Evolutionary conservation across 2,329 filamentous ascomycete species (phyloP).

Genomic region (Botrytis galanthina): DNA sequence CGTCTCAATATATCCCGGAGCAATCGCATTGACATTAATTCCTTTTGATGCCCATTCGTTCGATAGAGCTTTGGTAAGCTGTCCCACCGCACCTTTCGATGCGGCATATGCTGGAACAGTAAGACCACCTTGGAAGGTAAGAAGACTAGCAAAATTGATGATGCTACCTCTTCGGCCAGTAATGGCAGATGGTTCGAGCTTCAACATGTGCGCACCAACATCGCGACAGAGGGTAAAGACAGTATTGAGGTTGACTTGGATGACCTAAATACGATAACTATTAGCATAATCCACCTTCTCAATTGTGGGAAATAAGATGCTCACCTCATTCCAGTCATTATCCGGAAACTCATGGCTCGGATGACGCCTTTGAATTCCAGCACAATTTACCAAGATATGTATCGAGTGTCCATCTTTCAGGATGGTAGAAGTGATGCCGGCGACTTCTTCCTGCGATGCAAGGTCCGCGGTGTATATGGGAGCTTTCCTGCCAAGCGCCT

Average conservation of each 20-base stretch:
- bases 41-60: slow-evolving; percentile 85
- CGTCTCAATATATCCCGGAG: slow-evolving; percentile 87
- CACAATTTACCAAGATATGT: slow-evolving; percentile 48
- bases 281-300: slow-evolving; percentile 42
- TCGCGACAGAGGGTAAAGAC: slow-evolving; percentile 79
- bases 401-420: slow-evolving; percentile 49
- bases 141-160: slow-evolving; percentile 80
- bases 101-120: slow-evolving; percentile 88
- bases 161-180: slow-evolving; percentile 68
- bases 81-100: slow-evolving; percentile 79
- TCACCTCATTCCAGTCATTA: slow-evolving; percentile 43
- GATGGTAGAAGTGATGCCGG: slow-evolving; percentile 57
- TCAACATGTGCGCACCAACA: slow-evolving; percentile 75
- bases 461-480: slow-evolving; percentile 70
- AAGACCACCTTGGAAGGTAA: slow-evolving; percentile 88
- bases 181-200: slow-evolving; percentile 62
- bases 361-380: slow-evolving; percentile 42
- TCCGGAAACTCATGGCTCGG: slow-evolving; percentile 42
- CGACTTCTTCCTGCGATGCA: slow-evolving; percentile 56
- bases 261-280: slow-evolving; percentile 45
- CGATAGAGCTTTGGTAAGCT: slow-evolving; percentile 63
- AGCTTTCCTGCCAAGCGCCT: slow-evolving; percentile 63
- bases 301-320: slow-evolving; percentile 61
- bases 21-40: slow-evolving; percentile 83
- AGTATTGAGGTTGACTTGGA: slow-evolving; percentile 82